phyloP scores from a whole-genome alignment of 257 asterid genomes.

The Capsicum chinense region DNA sequence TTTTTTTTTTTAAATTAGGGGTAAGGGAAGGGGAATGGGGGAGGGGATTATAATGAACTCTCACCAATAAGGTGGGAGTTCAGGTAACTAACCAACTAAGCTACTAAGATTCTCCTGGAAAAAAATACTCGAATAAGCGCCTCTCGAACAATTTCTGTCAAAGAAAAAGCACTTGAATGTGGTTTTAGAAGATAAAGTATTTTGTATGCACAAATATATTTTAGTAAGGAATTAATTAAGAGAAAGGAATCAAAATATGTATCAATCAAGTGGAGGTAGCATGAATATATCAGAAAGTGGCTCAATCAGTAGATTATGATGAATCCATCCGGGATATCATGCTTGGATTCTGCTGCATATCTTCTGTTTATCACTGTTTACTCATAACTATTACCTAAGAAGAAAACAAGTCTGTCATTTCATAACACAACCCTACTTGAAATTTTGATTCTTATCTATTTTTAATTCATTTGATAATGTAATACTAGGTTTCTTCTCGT shows the following conservation, averaged over 20 bases:
- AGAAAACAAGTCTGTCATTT: neutral
- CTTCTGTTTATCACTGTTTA: slow-evolving; percentile 22
- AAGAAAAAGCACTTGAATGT: neutral
- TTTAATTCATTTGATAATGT: too few relatives aligned
- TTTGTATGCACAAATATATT: neutral
- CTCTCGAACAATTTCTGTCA: neutral
- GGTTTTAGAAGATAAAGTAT: neutral
- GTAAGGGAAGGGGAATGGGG: too few relatives aligned
- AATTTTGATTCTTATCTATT: too few relatives aligned
- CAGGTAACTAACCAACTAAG: too few relatives aligned
- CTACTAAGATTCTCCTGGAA: too few relatives aligned
- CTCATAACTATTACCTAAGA: neutral
- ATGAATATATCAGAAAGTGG: neutral
- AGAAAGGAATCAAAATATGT: neutral
- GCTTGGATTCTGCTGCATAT: slow-evolving; percentile 30
- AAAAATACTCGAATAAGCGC: too few relatives aligned
- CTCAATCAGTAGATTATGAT: slow-evolving; percentile 20
- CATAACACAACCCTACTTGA: too few relatives aligned
- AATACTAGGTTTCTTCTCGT: too few relatives aligned
- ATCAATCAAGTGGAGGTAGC: neutral
- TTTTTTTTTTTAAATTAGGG: too few relatives aligned
- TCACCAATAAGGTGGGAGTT: too few relatives aligned
- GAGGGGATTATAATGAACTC: too few relatives aligned
- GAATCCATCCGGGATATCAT: slow-evolving; percentile 27
- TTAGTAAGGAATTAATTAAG: neutral